Conservation (phyloP, 805 yeast genomes). For the Torulaspora maleeae region DNA sequence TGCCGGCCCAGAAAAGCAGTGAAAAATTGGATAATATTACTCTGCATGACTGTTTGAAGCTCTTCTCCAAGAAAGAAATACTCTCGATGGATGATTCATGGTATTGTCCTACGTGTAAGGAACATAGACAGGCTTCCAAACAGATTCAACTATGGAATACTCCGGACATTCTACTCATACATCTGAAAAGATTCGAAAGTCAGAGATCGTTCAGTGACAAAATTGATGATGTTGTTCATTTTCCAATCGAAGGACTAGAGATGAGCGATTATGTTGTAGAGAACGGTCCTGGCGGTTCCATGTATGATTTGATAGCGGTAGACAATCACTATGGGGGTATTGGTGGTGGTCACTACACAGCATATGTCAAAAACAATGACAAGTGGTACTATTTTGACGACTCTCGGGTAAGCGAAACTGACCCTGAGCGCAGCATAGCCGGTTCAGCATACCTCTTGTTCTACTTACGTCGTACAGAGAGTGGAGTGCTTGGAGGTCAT, state of each 20-base stretch:
- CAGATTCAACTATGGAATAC: conserved; percentile 89
- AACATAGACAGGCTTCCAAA: conserved; percentile 85
- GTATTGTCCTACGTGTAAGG: conserved; percentile 89
- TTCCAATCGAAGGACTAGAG: conserved; percentile 81
- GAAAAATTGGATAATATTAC: conserved; percentile 42
- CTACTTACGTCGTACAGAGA: conserved; percentile 52
- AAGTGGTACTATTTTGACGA: conserved; percentile 92
- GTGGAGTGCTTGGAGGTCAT: conserved; percentile 45
- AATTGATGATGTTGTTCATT: conserved; percentile 76
- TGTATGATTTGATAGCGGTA: conserved; percentile 86
- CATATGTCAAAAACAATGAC: conserved; percentile 75
- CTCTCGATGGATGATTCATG: conserved; percentile 85
- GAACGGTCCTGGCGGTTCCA: conserved; percentile 28
- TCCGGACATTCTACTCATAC: conserved; percentile 86
- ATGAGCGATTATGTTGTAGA: conserved; percentile 53
- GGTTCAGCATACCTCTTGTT: conserved; percentile 86
- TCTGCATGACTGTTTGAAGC: conserved; percentile 66
- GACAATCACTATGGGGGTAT: conserved; percentile 95
- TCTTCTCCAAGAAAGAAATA: conserved; percentile 77
- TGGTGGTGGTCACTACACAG: conserved; percentile 97
- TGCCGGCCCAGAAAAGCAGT: conserved; percentile 29
- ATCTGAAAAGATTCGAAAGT: conserved; percentile 83
- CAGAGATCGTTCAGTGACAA: conserved; percentile 84
- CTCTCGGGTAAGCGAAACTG: conserved; percentile 59
- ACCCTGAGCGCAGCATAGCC: conserved; percentile 57